A percentile compares a stretch with the other conserved stretches of the same genome.
Conservation (phyloP, 2,329 filamentous ascomycete genomes). For the Colletotrichum noveboracense region DNA sequence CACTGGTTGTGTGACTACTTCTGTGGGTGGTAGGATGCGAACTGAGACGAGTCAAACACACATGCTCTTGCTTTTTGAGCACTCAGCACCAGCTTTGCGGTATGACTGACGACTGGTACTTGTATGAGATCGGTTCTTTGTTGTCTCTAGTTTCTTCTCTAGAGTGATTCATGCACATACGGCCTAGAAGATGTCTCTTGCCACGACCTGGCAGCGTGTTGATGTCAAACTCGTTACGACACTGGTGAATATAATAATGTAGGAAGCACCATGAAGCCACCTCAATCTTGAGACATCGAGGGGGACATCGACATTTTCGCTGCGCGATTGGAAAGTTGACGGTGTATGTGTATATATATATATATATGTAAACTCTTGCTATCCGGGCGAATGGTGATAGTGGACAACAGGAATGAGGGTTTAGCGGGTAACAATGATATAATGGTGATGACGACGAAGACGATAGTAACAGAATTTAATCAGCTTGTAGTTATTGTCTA, state of each 20-base stretch:
- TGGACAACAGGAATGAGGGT: background rate
- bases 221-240: background rate
- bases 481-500: background rate
- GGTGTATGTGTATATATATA: too few relatives aligned
- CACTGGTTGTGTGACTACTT: background rate
- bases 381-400: background rate
- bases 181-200: background rate
- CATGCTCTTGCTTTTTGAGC: background rate
- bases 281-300: background rate
- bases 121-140: background rate
- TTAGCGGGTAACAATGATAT: background rate
- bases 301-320: too few relatives aligned
- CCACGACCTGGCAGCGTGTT: background rate
- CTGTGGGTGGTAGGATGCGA: background rate
- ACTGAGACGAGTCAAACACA: background rate
- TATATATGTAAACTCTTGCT: accelerated
- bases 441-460: background rate
- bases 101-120: background rate
- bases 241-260: background rate
- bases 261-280: background rate
- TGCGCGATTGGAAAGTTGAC: background rate
- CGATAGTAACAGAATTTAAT: background rate
- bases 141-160: background rate
- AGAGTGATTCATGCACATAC: too few relatives aligned
- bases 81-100: background rate